Evolutionary conservation across 768 basidiomycete genomes (phyloP), one percentile per base, ranked within the genome.

Genomic region (Pleurotus sapidus): DNA sequence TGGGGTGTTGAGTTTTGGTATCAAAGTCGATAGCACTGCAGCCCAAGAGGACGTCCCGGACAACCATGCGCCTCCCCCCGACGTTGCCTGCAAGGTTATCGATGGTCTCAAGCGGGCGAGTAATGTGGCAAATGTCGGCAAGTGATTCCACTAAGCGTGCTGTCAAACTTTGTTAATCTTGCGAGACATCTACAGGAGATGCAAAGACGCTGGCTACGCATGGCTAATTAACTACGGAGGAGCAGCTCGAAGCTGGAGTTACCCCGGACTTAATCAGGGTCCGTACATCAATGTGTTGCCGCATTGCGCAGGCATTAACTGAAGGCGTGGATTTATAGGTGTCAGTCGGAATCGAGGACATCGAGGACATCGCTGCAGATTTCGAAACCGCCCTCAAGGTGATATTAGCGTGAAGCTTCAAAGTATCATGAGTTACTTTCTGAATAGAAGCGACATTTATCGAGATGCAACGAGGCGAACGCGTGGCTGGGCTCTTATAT

Each of bases 121-220:
- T 63, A 73, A 90, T 64, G 76, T 91, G 7, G 88, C 87, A 11
- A 91, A 91, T 64, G 86, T 90, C 23, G 87, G 86, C 76, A 46
- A 58, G 77, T 74, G 3, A 9, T 1, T 48, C 9, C 30, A 6
- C 8, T 37, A 30, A 43, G 5, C 11, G n/a, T 7, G 17, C 43
- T 15, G 15, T 30, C 20, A 4, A 17, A n/a, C n/a, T 43, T 43
- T 6, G 20, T 49, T 20, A 24, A 27, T 11, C 0, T 49, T 55
- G 20, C 8, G 8, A 20, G 7, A 9, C 27, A 9, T 9, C 27
- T 30, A 9, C 57, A 78, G 82, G 84, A 24, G 86, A 88, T 58
- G 84, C 87, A n/a, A 91, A 92, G 72, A 90, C 87, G 5, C 79
- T 93, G 14, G 86, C 91, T 20, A 93, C 91, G 0, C 91, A 93